Evolutionary conservation across 306 rosid genomes (phyloP).

Genomic region (Heteromeles arbutifolia): DNA sequence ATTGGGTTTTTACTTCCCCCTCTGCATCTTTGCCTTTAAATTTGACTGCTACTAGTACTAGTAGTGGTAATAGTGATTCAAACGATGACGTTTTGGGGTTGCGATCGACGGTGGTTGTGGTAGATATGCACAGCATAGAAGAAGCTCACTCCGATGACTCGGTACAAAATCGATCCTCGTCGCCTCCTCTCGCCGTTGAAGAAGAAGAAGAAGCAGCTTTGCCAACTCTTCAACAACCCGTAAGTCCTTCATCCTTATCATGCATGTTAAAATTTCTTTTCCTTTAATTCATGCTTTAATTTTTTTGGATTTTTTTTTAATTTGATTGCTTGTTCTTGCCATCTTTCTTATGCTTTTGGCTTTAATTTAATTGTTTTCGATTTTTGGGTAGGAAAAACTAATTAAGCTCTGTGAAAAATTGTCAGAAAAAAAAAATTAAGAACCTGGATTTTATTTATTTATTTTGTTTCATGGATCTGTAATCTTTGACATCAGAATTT

Average conservation of each 20-base stretch:
- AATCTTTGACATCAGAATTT: not conserved
- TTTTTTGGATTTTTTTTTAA: not conserved
- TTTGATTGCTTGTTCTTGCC: not conserved
- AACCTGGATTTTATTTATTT: not conserved
- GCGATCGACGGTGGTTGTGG: slow-evolving; percentile 29
- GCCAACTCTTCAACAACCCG: slow-evolving; percentile 23
- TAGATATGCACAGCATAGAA: slow-evolving; percentile 18
- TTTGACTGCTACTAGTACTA: not conserved
- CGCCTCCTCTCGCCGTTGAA: slow-evolving; percentile 36
- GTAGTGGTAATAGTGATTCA: not conserved
- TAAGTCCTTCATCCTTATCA: slow-evolving; percentile 15
- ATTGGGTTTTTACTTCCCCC: slow-evolving; percentile 21
- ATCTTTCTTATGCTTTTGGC: not conserved
- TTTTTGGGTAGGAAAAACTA: not conserved
- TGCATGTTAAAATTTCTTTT: not conserved
- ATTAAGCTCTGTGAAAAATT: not conserved
- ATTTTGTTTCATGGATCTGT: not conserved
- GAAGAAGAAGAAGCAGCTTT: slow-evolving; percentile 22
- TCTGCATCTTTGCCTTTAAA: slow-evolving; percentile 11
- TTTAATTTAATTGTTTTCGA: not conserved
- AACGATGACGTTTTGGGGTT: slow-evolving; percentile 18
- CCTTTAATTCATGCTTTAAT: not conserved
- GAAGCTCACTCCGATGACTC: slow-evolving; percentile 48
- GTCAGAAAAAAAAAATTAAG: not conserved
- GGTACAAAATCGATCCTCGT: slow-evolving; percentile 34